A percentile compares a stretch with the other conserved stretches of the same genome.
These are phyloP conservation scores for Spathaspora passalidarum DNA, from an alignment of 805 yeast genomes.

Conservation along the genomic window DNA sequence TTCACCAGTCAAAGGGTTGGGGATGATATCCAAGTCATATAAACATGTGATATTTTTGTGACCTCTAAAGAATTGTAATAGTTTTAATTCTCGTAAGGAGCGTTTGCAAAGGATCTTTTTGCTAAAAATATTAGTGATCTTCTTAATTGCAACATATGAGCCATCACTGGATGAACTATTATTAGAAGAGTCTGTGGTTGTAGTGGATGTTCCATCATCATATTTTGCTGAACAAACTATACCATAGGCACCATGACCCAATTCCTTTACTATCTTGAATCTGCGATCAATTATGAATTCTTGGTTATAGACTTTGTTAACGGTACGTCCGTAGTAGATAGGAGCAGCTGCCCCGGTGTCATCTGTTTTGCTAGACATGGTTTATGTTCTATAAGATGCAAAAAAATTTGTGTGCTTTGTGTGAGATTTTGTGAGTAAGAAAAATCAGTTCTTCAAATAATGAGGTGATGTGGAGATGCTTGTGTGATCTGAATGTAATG, in stretches of 20 bases:
- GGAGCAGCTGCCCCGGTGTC: neutral
- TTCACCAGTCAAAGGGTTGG: constrained; percentile 53
- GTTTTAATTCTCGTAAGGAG: constrained; percentile 85
- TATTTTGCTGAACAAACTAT: constrained; percentile 93
- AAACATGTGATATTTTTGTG: constrained; percentile 95
- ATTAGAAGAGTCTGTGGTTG: neutral
- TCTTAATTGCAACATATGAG: constrained; percentile 81
- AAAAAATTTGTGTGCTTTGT: neutral
- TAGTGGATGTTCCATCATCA: constrained; percentile 58
- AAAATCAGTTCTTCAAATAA: too few relatives aligned
- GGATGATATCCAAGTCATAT: constrained; percentile 90
- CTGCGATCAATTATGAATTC: constrained; percentile 89
- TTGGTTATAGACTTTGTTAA: constrained; percentile 58
- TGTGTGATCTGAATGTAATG: too few relatives aligned
- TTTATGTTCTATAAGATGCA: neutral
- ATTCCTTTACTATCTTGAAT: constrained; percentile 84
- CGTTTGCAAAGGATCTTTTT: constrained; percentile 89
- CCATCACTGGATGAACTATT: constrained; percentile 21
- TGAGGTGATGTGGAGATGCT: neutral
- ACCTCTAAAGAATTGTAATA: constrained; percentile 89
- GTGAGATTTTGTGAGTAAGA: too few relatives aligned
- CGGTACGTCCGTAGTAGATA: constrained; percentile 26
- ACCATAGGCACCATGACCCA: constrained; percentile 98
- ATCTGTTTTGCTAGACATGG: neutral
- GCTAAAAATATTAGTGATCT: constrained; percentile 90